These are phyloP conservation scores for Kwoniella europaea DNA, from an alignment of 768 basidiomycete genomes.

Conservation along the genomic window DNA sequence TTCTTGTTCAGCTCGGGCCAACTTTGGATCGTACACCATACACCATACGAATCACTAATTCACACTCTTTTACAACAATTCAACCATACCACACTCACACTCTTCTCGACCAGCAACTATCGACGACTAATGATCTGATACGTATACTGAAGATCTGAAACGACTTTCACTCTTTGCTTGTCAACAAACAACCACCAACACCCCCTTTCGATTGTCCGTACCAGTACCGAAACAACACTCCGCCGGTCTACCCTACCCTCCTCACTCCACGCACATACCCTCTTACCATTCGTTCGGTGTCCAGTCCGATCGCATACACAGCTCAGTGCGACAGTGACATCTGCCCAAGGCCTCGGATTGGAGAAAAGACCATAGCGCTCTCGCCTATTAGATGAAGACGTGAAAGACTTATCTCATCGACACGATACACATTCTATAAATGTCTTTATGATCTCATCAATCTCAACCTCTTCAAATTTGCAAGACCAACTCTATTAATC, in stretches of 20 bases:
- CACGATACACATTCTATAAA: too few species aligned
- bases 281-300: background rate
- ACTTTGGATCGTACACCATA: background rate
- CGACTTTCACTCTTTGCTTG: too few species aligned
- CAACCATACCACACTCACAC: background rate
- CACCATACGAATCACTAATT: background rate
- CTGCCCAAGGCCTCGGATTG: too few species aligned
- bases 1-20: conserved; percentile 14
- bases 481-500: too few species aligned
- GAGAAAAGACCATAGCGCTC: background rate
- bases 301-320: background rate
- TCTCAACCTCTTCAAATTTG: too few species aligned
- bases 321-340: background rate
- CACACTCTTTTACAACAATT: conserved; percentile 10
- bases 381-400: background rate
- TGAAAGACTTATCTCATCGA: too few species aligned
- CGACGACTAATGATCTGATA: too few species aligned
- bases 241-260: background rate
- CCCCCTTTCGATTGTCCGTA: background rate
- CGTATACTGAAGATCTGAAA: too few species aligned
- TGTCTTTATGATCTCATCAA: too few species aligned
- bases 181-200: background rate
- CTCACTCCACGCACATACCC: background rate
- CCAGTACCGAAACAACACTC: background rate
- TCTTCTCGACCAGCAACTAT: background rate